These are phyloP conservation scores for Elsinoe ampelina DNA, from an alignment of 2,329 filamentous ascomycete genomes.

Conservation along the genomic window DNA sequence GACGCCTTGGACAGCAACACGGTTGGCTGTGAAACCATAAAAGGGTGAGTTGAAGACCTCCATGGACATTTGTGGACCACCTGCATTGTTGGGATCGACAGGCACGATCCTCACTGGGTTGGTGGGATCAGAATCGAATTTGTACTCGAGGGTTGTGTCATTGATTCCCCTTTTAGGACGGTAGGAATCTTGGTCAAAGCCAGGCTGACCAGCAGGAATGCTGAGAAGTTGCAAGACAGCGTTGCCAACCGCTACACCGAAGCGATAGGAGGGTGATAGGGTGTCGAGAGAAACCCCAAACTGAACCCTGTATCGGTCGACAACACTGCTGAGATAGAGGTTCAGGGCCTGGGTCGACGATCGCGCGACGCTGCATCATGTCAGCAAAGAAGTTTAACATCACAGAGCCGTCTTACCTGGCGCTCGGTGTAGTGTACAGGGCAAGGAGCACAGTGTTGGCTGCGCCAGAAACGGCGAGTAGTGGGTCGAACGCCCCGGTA, in stretches of 20 bases:
- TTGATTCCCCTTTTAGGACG: background rate
- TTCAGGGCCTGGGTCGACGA: background rate
- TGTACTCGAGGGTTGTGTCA: background rate
- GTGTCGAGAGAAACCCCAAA: background rate
- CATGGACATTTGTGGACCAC: background rate
- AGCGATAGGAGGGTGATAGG: background rate
- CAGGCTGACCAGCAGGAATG: background rate
- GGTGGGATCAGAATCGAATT: constrained; percentile 1
- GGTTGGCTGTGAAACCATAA: background rate
- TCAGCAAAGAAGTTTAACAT: background rate
- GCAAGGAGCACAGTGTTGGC: background rate
- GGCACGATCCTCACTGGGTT: background rate
- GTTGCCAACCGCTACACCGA: background rate
- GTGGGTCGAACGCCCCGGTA: background rate
- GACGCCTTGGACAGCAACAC: background rate
- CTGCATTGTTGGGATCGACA: background rate
- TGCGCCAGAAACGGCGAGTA: background rate
- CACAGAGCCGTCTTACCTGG: background rate
- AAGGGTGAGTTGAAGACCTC: constrained; percentile 6
- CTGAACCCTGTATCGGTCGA: background rate
- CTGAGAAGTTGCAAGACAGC: background rate
- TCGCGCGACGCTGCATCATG: background rate
- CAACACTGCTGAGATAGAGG: background rate
- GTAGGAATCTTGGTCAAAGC: constrained; percentile 4
- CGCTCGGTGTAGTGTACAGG: background rate